phyloP scores from a whole-genome alignment of 2,329 filamentous ascomycete species.

The Diaporthe destruens region DNA sequence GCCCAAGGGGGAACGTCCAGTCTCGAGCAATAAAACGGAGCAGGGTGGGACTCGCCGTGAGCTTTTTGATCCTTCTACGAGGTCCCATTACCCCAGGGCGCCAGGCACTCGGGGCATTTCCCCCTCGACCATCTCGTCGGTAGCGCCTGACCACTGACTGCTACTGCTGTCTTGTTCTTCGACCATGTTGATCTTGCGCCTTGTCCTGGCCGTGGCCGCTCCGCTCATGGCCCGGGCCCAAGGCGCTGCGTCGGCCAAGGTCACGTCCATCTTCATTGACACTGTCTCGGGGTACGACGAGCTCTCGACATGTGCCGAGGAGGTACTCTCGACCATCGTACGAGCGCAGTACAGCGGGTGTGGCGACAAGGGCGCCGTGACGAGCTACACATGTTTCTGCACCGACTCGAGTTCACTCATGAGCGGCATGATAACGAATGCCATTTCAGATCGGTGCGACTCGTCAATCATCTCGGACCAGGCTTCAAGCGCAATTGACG shows the following conservation, averaged over 20 bases:
- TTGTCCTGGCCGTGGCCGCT: background rate
- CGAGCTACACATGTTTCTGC: conserved; percentile 43
- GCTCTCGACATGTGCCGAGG: conserved; percentile 42
- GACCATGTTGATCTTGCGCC: conserved; percentile 18
- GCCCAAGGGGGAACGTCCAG: conserved; percentile 23
- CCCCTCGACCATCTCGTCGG: conserved; percentile 6
- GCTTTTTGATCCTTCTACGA: conserved; percentile 24
- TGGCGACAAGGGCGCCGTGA: conserved; percentile 41
- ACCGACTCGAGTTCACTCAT: conserved; percentile 38
- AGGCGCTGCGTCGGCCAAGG: background rate
- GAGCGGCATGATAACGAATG: conserved; percentile 32
- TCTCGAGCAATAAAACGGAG: conserved; percentile 20
- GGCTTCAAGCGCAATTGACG: conserved; percentile 17
- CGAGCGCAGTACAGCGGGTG: conserved; percentile 42
- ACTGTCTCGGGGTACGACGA: conserved; percentile 31
- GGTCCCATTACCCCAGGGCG: conserved; percentile 10
- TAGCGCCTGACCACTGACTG: background rate
- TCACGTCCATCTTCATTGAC: conserved; percentile 28
- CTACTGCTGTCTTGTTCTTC: no score
- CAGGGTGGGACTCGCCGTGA: background rate
- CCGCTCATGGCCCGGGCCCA: conserved; percentile 14
- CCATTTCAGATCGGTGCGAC: conserved; percentile 33
- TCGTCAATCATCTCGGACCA: conserved; percentile 12
- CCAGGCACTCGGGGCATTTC: conserved; percentile 11
- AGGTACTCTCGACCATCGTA: conserved; percentile 41